These are phyloP conservation scores for Cordyceps tenuipes DNA, from an alignment of 2,329 filamentous ascomycete species.

Conservation along the genomic window DNA sequence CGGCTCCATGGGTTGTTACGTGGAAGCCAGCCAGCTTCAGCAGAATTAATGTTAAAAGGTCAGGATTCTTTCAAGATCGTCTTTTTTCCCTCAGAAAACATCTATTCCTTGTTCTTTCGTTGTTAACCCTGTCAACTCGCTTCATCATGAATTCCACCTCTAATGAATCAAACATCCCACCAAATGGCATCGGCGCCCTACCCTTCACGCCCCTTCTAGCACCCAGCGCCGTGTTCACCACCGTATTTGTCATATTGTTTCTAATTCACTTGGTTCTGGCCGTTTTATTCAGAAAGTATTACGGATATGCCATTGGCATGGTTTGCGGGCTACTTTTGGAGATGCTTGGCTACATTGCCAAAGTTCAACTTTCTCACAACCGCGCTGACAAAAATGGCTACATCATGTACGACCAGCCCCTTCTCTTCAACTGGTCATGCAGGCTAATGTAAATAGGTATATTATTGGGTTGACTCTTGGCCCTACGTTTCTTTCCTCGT, in stretches of 20 bases:
- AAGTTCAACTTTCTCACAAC: slow-evolving; percentile 14
- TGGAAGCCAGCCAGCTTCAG: too few relatives aligned
- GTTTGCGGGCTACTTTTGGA: slow-evolving; percentile 15
- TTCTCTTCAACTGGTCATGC: neutral
- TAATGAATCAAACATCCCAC: neutral
- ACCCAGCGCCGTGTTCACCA: slow-evolving; percentile 11
- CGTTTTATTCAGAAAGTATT: slow-evolving; percentile 12
- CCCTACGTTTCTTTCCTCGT: slow-evolving; percentile 16
- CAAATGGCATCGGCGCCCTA: slow-evolving; percentile 14
- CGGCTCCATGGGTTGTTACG: neutral
- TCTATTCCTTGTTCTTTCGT: neutral
- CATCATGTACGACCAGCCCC: slow-evolving; percentile 14
- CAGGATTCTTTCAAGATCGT: neutral
- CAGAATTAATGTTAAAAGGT: neutral
- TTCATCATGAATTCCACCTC: neutral
- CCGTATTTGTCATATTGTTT: slow-evolving; percentile 7
- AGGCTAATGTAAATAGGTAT: slow-evolving; percentile 12
- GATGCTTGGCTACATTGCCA: slow-evolving; percentile 16
- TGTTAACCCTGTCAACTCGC: neutral
- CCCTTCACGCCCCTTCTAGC: slow-evolving; percentile 12
- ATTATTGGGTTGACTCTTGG: slow-evolving; percentile 17
- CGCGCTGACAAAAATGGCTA: slow-evolving; percentile 16
- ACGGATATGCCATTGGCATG: slow-evolving; percentile 17
- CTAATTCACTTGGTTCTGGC: slow-evolving; percentile 7
- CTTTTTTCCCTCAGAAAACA: too few relatives aligned